Evolutionary conservation across 108 stramenopile genomes (phyloP).

Genomic region (Conticribra guillardii): DNA sequence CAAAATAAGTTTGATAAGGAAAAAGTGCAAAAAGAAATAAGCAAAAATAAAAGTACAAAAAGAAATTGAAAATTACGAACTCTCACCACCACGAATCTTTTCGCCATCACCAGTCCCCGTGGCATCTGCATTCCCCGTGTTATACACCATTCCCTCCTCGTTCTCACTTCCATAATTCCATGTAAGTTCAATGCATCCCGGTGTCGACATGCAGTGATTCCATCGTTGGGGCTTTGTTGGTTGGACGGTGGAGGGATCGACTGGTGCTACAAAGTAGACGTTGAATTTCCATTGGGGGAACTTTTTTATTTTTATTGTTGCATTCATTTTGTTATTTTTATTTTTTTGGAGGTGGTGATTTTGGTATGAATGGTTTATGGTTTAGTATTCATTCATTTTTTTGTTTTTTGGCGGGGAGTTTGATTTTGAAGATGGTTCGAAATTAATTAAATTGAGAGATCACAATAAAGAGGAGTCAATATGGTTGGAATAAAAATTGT

Average conservation of each 20-base stretch:
- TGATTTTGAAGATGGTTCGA: too few relatives aligned
- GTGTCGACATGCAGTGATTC: slow-evolving; percentile 55
- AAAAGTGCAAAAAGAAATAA: too few relatives aligned
- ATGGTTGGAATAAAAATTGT: too few relatives aligned
- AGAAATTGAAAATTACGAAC: too few relatives aligned
- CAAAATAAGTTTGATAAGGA: too few relatives aligned
- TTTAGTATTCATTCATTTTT: not conserved
- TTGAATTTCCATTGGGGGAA: slow-evolving; percentile 65
- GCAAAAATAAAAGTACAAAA: too few relatives aligned
- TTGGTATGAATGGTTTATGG: not conserved
- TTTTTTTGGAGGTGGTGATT: not conserved
- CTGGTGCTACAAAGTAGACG: slow-evolving; percentile 60
- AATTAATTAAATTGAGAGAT: too few relatives aligned
- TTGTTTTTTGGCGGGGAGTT: not conserved
- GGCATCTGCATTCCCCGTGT: slow-evolving; percentile 57
- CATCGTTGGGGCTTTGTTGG: slow-evolving; percentile 33
- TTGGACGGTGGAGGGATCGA: slow-evolving; percentile 28
- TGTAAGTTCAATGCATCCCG: slow-evolving; percentile 56
- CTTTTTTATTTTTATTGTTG: slow-evolving; percentile 1
- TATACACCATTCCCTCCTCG: slow-evolving; percentile 47
- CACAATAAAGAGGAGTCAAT: too few relatives aligned
- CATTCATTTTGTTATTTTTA: not conserved
- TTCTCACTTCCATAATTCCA: slow-evolving; percentile 58
- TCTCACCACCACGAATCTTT: slow-evolving; percentile 42
- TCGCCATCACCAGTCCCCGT: slow-evolving; percentile 53